Evolutionary conservation across 192 early-diverging fungal genomes (phyloP).

Genomic region (Funneliformis geosporum): DNA sequence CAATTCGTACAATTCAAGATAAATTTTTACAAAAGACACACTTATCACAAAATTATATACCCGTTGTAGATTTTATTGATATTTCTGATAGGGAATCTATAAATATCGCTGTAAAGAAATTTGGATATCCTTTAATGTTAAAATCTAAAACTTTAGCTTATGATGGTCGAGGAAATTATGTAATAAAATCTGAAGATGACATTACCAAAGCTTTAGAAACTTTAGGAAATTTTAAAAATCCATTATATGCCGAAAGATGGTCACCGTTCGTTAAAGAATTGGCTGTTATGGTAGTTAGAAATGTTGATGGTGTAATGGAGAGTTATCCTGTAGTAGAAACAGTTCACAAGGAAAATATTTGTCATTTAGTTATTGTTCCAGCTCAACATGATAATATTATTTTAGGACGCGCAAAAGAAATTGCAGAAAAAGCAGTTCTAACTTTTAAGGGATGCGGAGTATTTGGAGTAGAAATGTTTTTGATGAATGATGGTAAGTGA

Average conservation of each 20-base stretch:
- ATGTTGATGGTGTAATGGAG: slow-evolving; percentile 67
- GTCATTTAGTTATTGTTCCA: slow-evolving; percentile 93
- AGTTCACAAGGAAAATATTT: slow-evolving; percentile 94
- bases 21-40: slow-evolving; percentile 91
- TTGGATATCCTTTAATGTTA: slow-evolving; percentile 94
- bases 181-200: slow-evolving; percentile 74
- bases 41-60: slow-evolving; percentile 63
- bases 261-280: slow-evolving; percentile 90
- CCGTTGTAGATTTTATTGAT: slow-evolving; percentile 71
- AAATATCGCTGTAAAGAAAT: slow-evolving; percentile 58
- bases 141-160: slow-evolving; percentile 95
- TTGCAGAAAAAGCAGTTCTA: slow-evolving; percentile 83
- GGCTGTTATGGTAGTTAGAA: slow-evolving; percentile 96
- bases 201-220: slow-evolving; percentile 59
- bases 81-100: slow-evolving; percentile 57
- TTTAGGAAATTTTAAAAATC: slow-evolving; percentile 59
- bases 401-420: slow-evolving; percentile 65
- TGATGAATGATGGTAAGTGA: slow-evolving; percentile 73
- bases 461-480: slow-evolving; percentile 99
- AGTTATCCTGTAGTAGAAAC: slow-evolving; percentile 97
- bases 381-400: slow-evolving; percentile 91
- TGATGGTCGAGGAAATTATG: slow-evolving; percentile 93
- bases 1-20: slow-evolving; percentile 92
- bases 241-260: slow-evolving; percentile 94
- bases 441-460: slow-evolving; percentile 85